These are phyloP conservation scores for Fusarium sp. DNA, from an alignment of 2,329 filamentous ascomycete species.

Conservation along the genomic window DNA sequence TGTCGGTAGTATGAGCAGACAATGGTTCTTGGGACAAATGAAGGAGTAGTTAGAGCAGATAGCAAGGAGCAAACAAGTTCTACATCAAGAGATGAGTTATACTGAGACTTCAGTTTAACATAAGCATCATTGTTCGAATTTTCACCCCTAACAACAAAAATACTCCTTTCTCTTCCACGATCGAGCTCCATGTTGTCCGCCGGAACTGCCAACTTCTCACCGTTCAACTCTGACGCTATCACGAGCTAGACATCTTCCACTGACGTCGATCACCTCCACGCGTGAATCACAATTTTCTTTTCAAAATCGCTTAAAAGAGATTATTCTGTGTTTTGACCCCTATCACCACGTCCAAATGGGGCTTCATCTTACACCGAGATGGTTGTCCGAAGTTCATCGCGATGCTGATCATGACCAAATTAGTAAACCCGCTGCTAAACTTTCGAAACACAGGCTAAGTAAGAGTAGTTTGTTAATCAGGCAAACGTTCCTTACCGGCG, in stretches of 20 bases:
- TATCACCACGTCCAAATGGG: neutral
- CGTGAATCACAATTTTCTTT: neutral
- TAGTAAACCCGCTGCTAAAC: neutral
- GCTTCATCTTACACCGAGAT: neutral
- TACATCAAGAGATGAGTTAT: neutral
- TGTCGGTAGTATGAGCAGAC: neutral
- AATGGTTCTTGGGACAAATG: neutral
- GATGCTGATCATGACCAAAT: constrained; percentile 7
- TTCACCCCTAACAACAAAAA: neutral
- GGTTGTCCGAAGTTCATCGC: constrained; percentile 1
- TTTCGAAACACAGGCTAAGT: neutral
- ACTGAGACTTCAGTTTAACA: constrained; percentile 3
- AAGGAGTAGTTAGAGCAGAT: neutral
- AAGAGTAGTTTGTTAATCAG: neutral
- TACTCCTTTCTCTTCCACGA: neutral
- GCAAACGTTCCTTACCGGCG: neutral
- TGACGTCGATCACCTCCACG: constrained; percentile 6
- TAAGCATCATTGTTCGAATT: neutral
- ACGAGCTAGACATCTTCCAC: neutral
- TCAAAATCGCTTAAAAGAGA: neutral
- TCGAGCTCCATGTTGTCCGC: neutral
- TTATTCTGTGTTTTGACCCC: neutral
- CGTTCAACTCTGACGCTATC: constrained; percentile 6
- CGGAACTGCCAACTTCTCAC: neutral
- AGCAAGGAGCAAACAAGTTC: neutral